These are phyloP conservation scores for Chimonanthus salicifolius DNA, from an alignment of 164 flowering plant genomes.

Conservation along the genomic window DNA sequence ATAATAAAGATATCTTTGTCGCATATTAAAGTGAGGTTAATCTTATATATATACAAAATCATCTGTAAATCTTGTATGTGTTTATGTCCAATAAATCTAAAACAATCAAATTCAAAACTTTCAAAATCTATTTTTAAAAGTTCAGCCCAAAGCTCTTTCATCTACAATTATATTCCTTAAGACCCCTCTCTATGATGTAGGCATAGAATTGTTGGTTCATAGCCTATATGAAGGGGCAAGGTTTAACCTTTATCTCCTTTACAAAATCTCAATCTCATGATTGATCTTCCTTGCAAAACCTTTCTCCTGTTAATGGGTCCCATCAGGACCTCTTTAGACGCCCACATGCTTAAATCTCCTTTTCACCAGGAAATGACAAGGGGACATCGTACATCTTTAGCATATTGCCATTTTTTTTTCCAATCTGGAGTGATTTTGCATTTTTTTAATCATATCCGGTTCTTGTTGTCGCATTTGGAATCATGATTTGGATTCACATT, in stretches of 20 bases:
- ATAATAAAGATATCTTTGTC: too few relatives aligned
- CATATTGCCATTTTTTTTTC: neutral
- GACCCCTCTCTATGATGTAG: neutral
- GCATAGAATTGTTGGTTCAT: neutral
- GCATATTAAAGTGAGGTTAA: too few relatives aligned
- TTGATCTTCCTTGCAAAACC: neutral
- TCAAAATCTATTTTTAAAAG: too few relatives aligned
- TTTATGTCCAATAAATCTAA: too few relatives aligned
- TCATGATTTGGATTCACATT: conserved; percentile 4
- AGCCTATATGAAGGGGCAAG: neutral
- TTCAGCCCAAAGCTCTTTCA: too few relatives aligned
- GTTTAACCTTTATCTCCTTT: neutral
- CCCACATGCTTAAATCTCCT: neutral
- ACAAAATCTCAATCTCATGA: neutral
- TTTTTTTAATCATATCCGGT: neutral
- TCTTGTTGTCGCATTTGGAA: conserved; percentile 3
- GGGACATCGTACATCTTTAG: conserved; percentile 1
- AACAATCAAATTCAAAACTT: too few relatives aligned
- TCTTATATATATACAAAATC: too few relatives aligned
- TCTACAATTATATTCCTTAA: too few relatives aligned
- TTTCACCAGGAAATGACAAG: conserved; percentile 7
- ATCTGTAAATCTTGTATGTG: too few relatives aligned
- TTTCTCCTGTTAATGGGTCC: neutral
- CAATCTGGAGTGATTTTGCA: conserved; percentile 1
- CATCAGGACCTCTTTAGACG: neutral